Percentiles rank a stretch among this genome's conserved stretches.
phyloP scores from a whole-genome alignment of 225 moss, liverwort and hornwort genomes.

The Anthoceros angustus region DNA sequence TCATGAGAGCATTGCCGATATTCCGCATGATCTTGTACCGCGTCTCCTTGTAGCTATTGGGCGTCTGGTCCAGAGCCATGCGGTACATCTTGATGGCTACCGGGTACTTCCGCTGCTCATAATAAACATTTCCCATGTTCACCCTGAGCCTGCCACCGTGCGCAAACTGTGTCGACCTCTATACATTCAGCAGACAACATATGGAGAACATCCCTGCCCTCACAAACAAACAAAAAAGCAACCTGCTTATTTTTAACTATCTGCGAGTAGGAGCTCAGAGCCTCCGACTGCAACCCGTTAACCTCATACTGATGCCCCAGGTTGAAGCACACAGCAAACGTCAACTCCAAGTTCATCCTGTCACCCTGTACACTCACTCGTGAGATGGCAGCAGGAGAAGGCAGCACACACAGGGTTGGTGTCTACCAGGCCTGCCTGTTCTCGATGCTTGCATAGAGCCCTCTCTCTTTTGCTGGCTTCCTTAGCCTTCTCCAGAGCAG shows the following conservation, averaged over 20 bases:
- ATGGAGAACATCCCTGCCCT: neutral
- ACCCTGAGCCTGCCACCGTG: slow-evolving; percentile 63
- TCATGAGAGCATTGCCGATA: slow-evolving; percentile 79
- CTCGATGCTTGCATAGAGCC: slow-evolving; percentile 42
- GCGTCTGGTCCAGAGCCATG: slow-evolving; percentile 71
- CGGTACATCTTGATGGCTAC: slow-evolving; percentile 78
- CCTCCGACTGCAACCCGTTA: slow-evolving; percentile 63
- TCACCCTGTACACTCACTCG: slow-evolving; percentile 35
- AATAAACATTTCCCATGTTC: slow-evolving; percentile 94
- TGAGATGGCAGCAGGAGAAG: slow-evolving; percentile 8
- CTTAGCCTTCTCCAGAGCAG: slow-evolving; percentile 67
- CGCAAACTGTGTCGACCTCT: slow-evolving; percentile 31
- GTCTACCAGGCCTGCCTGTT: slow-evolving; percentile 58
- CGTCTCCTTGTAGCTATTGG: slow-evolving; percentile 69
- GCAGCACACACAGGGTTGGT: neutral
- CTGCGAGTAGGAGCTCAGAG: slow-evolving; percentile 71
- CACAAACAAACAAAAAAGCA: neutral
- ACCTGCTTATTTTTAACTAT: slow-evolving; percentile 72
- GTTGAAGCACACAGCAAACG: slow-evolving; percentile 89
- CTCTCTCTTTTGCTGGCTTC: slow-evolving; percentile 77
- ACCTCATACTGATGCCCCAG: slow-evolving; percentile 77
- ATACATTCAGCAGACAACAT: neutral
- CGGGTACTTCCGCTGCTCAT: slow-evolving; percentile 58
- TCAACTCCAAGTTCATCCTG: slow-evolving; percentile 67
- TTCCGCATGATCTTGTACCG: slow-evolving; percentile 62